A percentile compares a stretch with the other conserved stretches of the same genome.
These are phyloP conservation scores for Globisporangium middletonii DNA, from an alignment of 352 stramenopile species.

Conservation along the genomic window DNA sequence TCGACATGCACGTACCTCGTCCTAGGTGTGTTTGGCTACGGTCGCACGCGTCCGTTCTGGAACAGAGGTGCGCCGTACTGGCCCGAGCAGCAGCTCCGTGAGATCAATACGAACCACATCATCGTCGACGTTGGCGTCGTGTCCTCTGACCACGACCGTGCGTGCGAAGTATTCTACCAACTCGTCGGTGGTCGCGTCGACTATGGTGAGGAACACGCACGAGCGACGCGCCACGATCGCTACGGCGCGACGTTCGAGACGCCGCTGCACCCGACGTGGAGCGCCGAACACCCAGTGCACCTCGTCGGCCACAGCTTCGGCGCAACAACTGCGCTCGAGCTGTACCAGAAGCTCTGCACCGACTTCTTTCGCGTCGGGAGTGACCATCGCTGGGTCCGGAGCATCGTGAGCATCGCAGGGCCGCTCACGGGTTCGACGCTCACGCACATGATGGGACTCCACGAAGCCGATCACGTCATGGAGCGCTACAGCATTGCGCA, in stretches of 20 bases:
- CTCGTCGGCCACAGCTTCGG: constrained; percentile 61
- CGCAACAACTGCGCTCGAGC: constrained; percentile 54
- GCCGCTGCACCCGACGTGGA: constrained; percentile 36
- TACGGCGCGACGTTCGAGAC: constrained; percentile 34
- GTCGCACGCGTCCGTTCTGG: constrained; percentile 35
- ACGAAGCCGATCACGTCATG: constrained; percentile 18
- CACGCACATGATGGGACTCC: constrained; percentile 44
- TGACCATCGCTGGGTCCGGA: constrained; percentile 44
- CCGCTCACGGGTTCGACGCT: constrained; percentile 51
- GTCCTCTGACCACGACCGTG: constrained; percentile 66
- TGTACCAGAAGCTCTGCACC: constrained; percentile 60
- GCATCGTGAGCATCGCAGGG: constrained; percentile 53
- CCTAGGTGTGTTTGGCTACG: constrained; percentile 54
- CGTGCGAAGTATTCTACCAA: constrained; percentile 64
- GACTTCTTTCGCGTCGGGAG: constrained; percentile 54
- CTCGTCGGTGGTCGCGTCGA: constrained; percentile 49
- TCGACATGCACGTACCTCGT: no score
- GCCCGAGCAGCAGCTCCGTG: constrained; percentile 39
- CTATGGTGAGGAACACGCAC: constrained; percentile 47
- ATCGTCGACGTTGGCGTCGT: constrained; percentile 51
- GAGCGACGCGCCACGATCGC: constrained; percentile 27
- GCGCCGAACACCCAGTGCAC: constrained; percentile 40
- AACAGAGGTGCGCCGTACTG: constrained; percentile 45
- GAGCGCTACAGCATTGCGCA: constrained; percentile 28
- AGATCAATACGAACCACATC: constrained; percentile 47